Conservation (phyloP, 2,329 filamentous ascomycete genomes). For the Rosellinia necatrix region DNA sequence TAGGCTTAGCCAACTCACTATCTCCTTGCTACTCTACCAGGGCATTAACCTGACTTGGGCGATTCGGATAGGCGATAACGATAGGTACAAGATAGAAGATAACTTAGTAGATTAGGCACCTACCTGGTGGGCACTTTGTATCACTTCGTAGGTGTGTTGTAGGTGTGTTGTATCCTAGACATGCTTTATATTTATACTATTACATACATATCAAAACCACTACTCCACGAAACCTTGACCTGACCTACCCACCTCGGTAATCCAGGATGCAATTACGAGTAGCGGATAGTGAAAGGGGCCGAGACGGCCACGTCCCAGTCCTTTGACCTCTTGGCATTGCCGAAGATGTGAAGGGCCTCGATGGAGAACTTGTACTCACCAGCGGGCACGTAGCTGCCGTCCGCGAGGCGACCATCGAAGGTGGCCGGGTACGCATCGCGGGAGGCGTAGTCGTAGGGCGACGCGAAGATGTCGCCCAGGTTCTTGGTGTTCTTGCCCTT, state of each 20-base stretch:
- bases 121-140: too few species aligned
- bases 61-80: too few species aligned
- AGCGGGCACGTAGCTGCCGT: conserved; percentile 52
- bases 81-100: too few species aligned
- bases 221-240: background rate
- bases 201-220: conserved; percentile 9
- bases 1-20: too few species aligned
- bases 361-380: conserved; percentile 57
- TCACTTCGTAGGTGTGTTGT: background rate
- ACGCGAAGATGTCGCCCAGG: conserved; percentile 48
- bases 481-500: conserved; percentile 39
- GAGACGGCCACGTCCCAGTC: conserved; percentile 55
- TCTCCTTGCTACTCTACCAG: too few species aligned
- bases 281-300: conserved; percentile 51
- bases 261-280: conserved; percentile 31
- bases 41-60: too few species aligned
- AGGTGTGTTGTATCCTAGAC: background rate
- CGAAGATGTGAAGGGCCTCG: conserved; percentile 56
- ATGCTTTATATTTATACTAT: conserved; percentile 15
- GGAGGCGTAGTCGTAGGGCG: conserved; percentile 45
- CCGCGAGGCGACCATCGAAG: conserved; percentile 54
- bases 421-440: conserved; percentile 40
- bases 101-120: too few species aligned
- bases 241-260: background rate
- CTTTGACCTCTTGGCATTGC: conserved; percentile 47